Base-by-base conservation (phyloP, 208 protist species). In the Naegleria lovaniensis region DNA sequence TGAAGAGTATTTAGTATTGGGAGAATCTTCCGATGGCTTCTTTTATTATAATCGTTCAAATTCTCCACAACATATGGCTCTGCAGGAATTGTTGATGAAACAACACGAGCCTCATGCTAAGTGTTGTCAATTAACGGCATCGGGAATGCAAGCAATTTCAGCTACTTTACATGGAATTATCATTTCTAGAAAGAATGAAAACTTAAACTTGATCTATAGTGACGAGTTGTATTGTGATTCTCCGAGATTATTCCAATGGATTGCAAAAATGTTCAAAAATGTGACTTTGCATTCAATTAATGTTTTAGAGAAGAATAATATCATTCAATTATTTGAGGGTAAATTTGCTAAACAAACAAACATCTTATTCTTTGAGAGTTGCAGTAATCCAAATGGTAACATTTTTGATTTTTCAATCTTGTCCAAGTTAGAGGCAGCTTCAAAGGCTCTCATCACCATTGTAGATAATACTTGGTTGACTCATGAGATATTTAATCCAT, bases 221-320 rank as follows among this genome's bases (percentile, higher is more conserved):
- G 25, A 90, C 19, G 88, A 90, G n/a, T 5, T 79, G 19, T 90
- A 90, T 90, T 90, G 88, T 85, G 88, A 90, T 58, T 41, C 79
- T n/a, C 88, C 88, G 33, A 29, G 88, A 38, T 58, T 85, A 19
- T 83, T 90, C 13, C 43, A 90, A 36, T 90, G 22, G 9, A 36
- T 90, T 6, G 16, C 39, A 36, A 58, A 90, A n/a, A 41, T 33
- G 16, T 55, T 39, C 38, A 29, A 11, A 5, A 48, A 25, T 33
- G 33, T 90, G 7, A 15, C 43, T 0, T 39, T 83, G 19, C 19
- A 38, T 25, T 22, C 5, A 9, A 38, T 90, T 13, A 51, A 79
- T 85, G 19, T 90, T 51, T 6, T 7, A 36, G 22, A 90, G 0
- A n/a, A 13, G 6, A 33, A 79, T 16, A n/a, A 29, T 22, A 83